These are phyloP conservation scores for Mycena vulgaris DNA, from an alignment of 768 basidiomycete genomes.

Conservation along the genomic window DNA sequence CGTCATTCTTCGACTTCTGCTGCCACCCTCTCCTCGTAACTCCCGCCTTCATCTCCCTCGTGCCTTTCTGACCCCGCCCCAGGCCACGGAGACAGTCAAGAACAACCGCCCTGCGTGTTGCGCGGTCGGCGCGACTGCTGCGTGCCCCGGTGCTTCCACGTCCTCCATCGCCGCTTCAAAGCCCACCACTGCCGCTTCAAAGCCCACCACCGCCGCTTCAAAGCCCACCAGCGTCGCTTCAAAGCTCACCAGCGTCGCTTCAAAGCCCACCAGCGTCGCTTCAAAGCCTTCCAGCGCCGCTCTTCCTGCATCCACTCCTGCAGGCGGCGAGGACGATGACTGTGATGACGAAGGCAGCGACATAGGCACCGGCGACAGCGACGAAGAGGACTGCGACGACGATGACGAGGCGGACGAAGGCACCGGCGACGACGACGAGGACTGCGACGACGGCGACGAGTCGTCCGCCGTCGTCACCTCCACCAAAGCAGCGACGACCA, in stretches of 20 bases:
- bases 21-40: slow-evolving; percentile 80
- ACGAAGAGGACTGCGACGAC: slow-evolving; percentile 42
- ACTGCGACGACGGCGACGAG: slow-evolving; percentile 49
- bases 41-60: background rate
- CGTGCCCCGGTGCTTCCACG: slow-evolving; percentile 5
- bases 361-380: slow-evolving; percentile 46
- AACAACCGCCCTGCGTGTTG: slow-evolving; percentile 68
- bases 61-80: background rate
- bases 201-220: no score
- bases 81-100: slow-evolving; percentile 68
- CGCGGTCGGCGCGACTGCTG: slow-evolving; percentile 54
- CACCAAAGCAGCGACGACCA: slow-evolving; percentile 38
- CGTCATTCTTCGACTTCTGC: slow-evolving; percentile 75
- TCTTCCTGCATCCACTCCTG: slow-evolving; percentile 38
- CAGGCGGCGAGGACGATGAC: slow-evolving; percentile 50
- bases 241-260: no score
- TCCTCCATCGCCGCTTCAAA: no score
- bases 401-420: slow-evolving; percentile 52
- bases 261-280: no score
- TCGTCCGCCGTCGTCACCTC: slow-evolving; percentile 39
- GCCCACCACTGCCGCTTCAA: no score
- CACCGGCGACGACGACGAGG: slow-evolving; percentile 44
- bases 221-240: no score
- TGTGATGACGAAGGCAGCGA: slow-evolving; percentile 47
- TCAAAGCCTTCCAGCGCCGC: slow-evolving; percentile 34